Evolutionary conservation across 352 stramenopile genomes (phyloP).

Genomic region (Lagenidium giganteum): DNA sequence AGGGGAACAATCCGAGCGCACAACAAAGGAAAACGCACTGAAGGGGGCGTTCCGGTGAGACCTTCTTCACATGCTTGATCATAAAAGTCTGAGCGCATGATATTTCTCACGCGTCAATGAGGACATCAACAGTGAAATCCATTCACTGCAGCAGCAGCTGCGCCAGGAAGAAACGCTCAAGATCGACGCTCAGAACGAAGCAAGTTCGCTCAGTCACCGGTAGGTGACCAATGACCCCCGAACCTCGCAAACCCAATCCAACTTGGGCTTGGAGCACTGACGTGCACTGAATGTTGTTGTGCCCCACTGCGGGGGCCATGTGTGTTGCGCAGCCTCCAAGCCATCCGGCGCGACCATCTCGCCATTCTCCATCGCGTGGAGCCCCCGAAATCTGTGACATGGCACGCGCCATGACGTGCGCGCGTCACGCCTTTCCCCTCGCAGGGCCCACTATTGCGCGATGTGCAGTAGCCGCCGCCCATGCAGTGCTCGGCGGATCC

Average conservation of each 20-base stretch:
- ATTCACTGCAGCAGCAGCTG: conserved; percentile 28
- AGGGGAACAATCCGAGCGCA: conserved; percentile 22
- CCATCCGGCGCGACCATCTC: conserved; percentile 31
- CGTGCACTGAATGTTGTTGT: too few species aligned
- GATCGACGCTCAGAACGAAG: conserved; percentile 25
- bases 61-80: too few species aligned
- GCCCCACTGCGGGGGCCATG: neutral
- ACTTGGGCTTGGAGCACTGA: too few species aligned
- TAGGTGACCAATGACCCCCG: too few species aligned
- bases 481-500: conserved; percentile 3
- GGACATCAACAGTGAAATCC: conserved; percentile 20
- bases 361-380: conserved; percentile 32
- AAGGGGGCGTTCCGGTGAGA: conserved; percentile 24
- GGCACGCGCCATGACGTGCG: conserved; percentile 3
- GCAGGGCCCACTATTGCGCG: neutral
- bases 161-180: conserved; percentile 30
- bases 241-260: too few species aligned
- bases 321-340: conserved; percentile 25
- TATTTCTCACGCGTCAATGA: neutral
- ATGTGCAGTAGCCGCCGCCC: conserved; percentile 3
- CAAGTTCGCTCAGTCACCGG: conserved; percentile 29
- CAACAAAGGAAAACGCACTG: conserved; percentile 24
- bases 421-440: conserved; percentile 1
- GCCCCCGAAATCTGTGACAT: conserved; percentile 9
- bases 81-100: neutral